These are phyloP conservation scores for Parsonsia alboflavescens DNA, from an alignment of 257 asterid genomes.

Conservation along the genomic window DNA sequence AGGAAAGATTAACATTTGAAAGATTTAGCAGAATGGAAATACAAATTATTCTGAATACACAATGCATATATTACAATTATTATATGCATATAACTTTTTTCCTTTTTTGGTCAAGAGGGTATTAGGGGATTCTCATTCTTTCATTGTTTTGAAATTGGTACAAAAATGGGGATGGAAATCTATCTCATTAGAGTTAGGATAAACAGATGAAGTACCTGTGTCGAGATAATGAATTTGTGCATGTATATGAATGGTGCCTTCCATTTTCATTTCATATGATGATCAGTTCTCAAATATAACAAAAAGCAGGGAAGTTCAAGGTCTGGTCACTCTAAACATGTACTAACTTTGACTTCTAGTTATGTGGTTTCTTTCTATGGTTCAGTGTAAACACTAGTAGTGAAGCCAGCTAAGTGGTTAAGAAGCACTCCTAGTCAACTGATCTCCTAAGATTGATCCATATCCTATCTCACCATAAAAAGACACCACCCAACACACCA, in stretches of 20 bases:
- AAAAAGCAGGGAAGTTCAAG: background rate
- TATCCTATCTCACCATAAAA: background rate
- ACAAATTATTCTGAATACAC: too few relatives aligned
- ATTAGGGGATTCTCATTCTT: too few relatives aligned
- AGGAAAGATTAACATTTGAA: background rate
- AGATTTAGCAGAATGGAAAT: background rate
- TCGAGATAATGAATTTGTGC: too few relatives aligned
- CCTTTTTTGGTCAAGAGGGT: too few relatives aligned
- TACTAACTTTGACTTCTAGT: background rate
- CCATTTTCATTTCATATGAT: background rate
- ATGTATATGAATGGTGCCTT: background rate
- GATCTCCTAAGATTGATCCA: background rate
- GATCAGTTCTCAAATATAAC: background rate
- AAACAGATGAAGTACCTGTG: too few relatives aligned
- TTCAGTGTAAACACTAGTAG: background rate
- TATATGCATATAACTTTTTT: too few relatives aligned
- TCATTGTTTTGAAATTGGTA: too few relatives aligned
- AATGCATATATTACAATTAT: background rate
- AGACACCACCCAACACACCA: too few relatives aligned
- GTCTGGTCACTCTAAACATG: background rate
- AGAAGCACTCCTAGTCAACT: background rate
- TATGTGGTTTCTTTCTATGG: background rate
- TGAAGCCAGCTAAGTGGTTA: background rate
- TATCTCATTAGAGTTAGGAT: too few relatives aligned
- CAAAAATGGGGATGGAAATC: too few relatives aligned